These are phyloP conservation scores for Macrolepiota fuliginosa DNA, from an alignment of 768 basidiomycete genomes.

Conservation along the genomic window DNA sequence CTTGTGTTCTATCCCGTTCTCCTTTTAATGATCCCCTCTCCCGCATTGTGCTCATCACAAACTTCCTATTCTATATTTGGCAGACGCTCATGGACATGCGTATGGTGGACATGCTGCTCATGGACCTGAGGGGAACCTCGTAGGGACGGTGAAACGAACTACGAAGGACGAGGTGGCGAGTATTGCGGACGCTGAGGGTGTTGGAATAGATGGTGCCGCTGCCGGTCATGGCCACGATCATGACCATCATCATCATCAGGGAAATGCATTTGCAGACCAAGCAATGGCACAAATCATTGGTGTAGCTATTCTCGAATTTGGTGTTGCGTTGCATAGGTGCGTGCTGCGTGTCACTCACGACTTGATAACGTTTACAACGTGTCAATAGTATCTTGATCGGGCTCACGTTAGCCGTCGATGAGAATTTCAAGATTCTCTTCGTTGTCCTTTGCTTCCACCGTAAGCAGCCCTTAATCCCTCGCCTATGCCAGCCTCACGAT, in stretches of 20 bases:
- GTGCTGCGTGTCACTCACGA: background rate
- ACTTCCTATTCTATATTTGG: conserved; percentile 5
- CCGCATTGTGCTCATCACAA: too few relatives aligned
- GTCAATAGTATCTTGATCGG: conserved; percentile 75
- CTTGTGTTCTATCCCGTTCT: background rate
- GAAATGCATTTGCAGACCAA: conserved; percentile 33
- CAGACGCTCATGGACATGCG: conserved; percentile 70
- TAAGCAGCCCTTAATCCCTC: conserved; percentile 38
- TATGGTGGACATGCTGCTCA: conserved; percentile 62
- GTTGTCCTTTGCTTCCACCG: conserved; percentile 91
- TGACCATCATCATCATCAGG: conserved; percentile 14
- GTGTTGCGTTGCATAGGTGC: conserved; percentile 82
- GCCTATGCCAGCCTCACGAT: background rate
- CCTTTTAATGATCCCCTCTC: background rate
- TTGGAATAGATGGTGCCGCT: conserved; percentile 16
- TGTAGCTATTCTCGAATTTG: conserved; percentile 91
- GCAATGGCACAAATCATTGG: conserved; percentile 75
- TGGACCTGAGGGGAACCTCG: conserved; percentile 52
- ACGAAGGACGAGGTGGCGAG: conserved; percentile 17
- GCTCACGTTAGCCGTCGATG: conserved; percentile 87
- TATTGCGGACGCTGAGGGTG: conserved; percentile 26
- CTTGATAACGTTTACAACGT: background rate
- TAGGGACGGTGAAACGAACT: conserved; percentile 8
- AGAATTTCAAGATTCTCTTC: conserved; percentile 81
- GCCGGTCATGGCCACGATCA: background rate